Percentiles rank a stretch among this genome's conserved stretches.
Evolutionary conservation across 345 rosid species (phyloP).

Genomic region (Bretschneidera sinensis): DNA sequence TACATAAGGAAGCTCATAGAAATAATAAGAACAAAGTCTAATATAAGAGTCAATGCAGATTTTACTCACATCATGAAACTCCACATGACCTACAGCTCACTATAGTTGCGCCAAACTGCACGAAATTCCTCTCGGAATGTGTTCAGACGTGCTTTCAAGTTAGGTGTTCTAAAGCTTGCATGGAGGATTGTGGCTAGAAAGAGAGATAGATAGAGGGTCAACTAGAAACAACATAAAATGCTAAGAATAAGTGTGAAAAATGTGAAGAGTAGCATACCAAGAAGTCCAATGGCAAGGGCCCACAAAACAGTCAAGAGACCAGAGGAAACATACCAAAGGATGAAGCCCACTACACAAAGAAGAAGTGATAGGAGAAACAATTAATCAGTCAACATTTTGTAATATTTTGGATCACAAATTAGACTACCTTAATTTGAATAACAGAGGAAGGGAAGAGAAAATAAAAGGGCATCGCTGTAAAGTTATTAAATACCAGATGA

Average conservation of each 20-base stretch:
- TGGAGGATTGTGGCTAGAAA: conserved; percentile 87
- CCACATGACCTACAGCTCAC: conserved; percentile 60
- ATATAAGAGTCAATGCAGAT: background rate
- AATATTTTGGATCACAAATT: background rate
- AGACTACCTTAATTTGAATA: background rate
- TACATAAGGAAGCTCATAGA: too few relatives aligned
- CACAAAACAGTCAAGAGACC: conserved; percentile 77
- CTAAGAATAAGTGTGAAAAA: conserved; percentile 11
- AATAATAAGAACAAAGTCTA: background rate
- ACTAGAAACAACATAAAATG: conserved; percentile 9
- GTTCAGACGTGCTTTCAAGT: conserved; percentile 91
- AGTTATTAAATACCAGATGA: conserved; percentile 52
- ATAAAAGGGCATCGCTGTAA: background rate
- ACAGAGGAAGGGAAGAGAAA: background rate
- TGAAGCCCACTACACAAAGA: conserved; percentile 49
- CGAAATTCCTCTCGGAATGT: conserved; percentile 97
- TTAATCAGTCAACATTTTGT: conserved; percentile 11
- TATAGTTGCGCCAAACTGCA: conserved; percentile 96
- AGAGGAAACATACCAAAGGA: conserved; percentile 80
- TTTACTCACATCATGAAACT: conserved; percentile 23
- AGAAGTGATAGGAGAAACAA: background rate
- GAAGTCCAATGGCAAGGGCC: conserved; percentile 80
- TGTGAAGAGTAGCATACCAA: conserved; percentile 41
- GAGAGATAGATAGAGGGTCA: conserved; percentile 3
- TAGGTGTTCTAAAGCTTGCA: conserved; percentile 95